Base-by-base conservation (phyloP, 2,329 filamentous ascomycete species). In the Epichloe uncinata region DNA sequence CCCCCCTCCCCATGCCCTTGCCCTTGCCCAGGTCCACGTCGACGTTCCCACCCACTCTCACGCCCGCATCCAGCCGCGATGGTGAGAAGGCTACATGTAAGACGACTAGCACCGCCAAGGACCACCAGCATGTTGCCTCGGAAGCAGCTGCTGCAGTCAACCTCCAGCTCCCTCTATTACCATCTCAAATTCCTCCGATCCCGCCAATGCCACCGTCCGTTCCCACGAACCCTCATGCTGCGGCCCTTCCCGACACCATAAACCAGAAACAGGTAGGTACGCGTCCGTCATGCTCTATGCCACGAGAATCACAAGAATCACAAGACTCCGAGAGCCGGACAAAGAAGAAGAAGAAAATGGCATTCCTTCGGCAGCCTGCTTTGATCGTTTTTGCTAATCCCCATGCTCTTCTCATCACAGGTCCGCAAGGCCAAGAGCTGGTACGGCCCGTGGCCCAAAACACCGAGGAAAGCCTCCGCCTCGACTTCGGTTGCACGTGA, bases 391-490 rank as follows among this genome's bases (percentile, higher is more conserved):
- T 16, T 1, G 18, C 45, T 53, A 52, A 38, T 52, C 42, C 6
- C 20, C 38, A 13, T 44, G 15, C 20, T 45, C 20, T 33, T 43
- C 20, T 35, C 18, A 18, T 40, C 30, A 18, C 56, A 79, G 75
- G 63, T 73, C 37, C 71, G 69, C 52, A 78, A 78, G 59, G 64
- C 72, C 8, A 69, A 69, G 45, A 81, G 78, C 61, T 83, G 79
- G 79, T 82, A 82, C 61, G 77, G 77, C 48, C 77, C 79, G 16
- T 81, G 77, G 77, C 74, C 77, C 16, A 69, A 74, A 53, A 61
- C 65, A 36, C 67, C 73, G 33, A 82, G 80, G 33, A 83, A 82
- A 58, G 75, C 79, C 6, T 66, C 69, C 15, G 71, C 79, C 30
- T 82, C 78, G 8, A 82, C 75, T 5, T 76, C 79, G 47, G 67